Evolutionary conservation across 2,329 filamentous ascomycete species (phyloP).

Genomic region (Penicillium verrucosum): DNA sequence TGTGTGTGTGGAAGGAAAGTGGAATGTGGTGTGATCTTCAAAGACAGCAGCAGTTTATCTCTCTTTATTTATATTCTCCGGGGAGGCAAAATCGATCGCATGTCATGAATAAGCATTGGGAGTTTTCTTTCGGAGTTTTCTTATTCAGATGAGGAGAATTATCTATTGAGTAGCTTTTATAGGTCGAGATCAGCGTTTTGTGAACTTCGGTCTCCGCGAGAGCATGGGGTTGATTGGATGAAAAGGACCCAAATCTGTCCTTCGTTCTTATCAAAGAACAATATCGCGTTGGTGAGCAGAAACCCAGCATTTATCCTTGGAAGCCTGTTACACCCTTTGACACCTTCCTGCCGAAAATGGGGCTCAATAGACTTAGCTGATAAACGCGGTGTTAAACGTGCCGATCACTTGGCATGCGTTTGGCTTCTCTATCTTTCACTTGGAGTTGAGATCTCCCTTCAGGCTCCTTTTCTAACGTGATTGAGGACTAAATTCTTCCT

Average conservation of each 20-base stretch:
- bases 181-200: background rate
- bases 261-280: background rate
- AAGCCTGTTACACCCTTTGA: too few relatives aligned
- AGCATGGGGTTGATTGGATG: background rate
- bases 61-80: background rate
- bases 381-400: background rate
- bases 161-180: background rate
- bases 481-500: too few relatives aligned
- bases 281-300: background rate
- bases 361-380: conserved; percentile 1
- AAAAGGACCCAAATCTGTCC: background rate
- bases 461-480: too few relatives aligned
- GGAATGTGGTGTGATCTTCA: background rate
- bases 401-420: background rate
- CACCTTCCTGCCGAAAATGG: background rate
- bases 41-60: background rate
- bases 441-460: too few relatives aligned
- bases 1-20: background rate
- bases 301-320: background rate
- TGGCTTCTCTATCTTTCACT: too few relatives aligned
- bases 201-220: background rate
- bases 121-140: background rate
- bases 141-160: background rate
- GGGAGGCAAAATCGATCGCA: background rate
- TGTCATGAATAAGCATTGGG: background rate